A percentile compares a stretch with the other conserved stretches of the same genome.
phyloP scores from a whole-genome alignment of 2,329 filamentous ascomycete species.

The Fonsecaea pugnacius region DNA sequence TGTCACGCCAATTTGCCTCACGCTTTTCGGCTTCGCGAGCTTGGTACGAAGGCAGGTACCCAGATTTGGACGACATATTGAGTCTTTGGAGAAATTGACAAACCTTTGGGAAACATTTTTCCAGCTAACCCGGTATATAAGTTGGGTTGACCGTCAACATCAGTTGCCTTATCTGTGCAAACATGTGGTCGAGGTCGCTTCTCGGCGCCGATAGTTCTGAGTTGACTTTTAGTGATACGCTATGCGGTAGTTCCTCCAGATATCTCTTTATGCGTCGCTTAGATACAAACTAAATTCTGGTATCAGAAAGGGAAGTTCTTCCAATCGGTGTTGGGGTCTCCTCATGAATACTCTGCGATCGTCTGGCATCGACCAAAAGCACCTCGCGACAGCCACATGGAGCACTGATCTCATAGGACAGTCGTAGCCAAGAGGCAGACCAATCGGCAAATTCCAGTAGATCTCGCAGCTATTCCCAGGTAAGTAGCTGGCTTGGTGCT shows the following conservation, averaged over 20 bases:
- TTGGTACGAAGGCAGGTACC: constrained; percentile 19
- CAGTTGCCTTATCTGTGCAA: background rate
- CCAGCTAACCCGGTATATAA: constrained; percentile 1
- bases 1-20: background rate
- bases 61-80: constrained; percentile 11
- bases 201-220: background rate
- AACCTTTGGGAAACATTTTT: background rate
- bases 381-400: background rate
- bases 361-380: background rate
- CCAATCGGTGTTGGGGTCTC: background rate
- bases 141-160: background rate
- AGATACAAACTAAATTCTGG: background rate
- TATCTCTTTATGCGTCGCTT: background rate
- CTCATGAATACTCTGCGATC: background rate
- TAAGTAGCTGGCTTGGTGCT: background rate
- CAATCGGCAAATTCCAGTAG: background rate
- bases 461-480: background rate
- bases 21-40: background rate
- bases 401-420: background rate
- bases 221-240: constrained; percentile 9
- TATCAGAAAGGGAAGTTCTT: constrained; percentile 5
- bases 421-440: background rate
- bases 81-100: background rate
- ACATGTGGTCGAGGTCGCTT: background rate
- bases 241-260: constrained; percentile 17